Evolutionary conservation across 2,329 filamentous ascomycete genomes (phyloP).

Genomic region (Epichloe amarillans): DNA sequence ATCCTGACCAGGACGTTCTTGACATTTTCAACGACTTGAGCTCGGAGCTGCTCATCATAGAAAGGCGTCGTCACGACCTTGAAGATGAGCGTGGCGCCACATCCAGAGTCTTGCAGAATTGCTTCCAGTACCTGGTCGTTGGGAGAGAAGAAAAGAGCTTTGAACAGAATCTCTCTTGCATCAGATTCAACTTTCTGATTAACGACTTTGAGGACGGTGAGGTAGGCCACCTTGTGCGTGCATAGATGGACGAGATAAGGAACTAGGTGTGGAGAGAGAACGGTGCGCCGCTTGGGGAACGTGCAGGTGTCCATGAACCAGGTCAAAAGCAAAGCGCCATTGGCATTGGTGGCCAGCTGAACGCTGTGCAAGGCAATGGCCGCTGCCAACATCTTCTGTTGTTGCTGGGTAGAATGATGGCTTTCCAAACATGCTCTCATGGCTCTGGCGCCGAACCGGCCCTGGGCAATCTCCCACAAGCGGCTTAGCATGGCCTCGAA

Average conservation of each 20-base stretch:
- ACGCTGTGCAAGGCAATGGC: constrained; percentile 95
- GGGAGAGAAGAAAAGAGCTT: constrained; percentile 82
- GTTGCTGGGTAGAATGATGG: constrained; percentile 86
- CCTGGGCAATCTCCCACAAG: constrained; percentile 89
- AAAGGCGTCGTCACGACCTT: constrained; percentile 97
- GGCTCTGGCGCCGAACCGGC: constrained; percentile 84
- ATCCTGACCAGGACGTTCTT: constrained; percentile 77
- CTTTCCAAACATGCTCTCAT: constrained; percentile 96
- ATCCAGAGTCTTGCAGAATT: constrained; percentile 81
- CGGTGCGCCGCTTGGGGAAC: constrained; percentile 80
- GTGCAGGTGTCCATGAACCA: constrained; percentile 99
- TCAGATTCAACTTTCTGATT: constrained; percentile 94
- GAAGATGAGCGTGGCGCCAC: constrained; percentile 92
- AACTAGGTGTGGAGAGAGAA: constrained; percentile 81
- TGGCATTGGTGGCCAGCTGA: constrained; percentile 89
- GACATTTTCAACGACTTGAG: constrained; percentile 82
- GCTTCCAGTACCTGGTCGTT: constrained; percentile 79
- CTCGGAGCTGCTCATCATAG: constrained; percentile 82
- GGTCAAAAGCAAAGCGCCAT: constrained; percentile 83
- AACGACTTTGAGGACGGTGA: constrained; percentile 95
- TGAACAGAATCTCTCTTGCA: constrained; percentile 77
- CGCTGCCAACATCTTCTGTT: constrained; percentile 88
- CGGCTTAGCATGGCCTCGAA: constrained; percentile 93
- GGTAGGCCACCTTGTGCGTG: constrained; percentile 95
- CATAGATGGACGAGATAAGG: constrained; percentile 90